Conservation (phyloP, 345 rosid genomes). For the Microcos paniculata region DNA sequence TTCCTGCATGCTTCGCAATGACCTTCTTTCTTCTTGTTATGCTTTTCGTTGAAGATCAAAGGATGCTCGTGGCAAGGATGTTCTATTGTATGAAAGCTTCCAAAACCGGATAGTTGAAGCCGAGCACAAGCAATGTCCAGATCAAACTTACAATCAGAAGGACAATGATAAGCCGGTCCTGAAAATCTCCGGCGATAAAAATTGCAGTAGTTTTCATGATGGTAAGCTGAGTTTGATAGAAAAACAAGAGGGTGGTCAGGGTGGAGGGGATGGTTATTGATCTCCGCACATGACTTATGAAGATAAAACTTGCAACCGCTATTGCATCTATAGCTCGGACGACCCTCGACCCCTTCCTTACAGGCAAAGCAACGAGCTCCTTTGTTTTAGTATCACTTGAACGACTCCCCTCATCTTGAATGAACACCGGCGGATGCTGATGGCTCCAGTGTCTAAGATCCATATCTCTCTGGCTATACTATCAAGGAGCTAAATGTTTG, state of each 20-base stretch:
- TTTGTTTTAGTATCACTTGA: not conserved
- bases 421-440: no score
- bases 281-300: not conserved
- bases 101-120: not conserved
- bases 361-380: not conserved
- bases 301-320: not conserved
- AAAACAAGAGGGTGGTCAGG: not conserved
- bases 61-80: no score
- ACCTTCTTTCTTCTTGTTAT: no score
- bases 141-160: not conserved
- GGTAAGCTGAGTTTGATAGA: not conserved
- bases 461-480: no score
- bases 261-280: not conserved
- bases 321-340: not conserved
- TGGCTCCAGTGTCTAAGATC: no score
- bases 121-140: not conserved
- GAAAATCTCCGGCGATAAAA: not conserved
- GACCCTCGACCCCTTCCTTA: not conserved
- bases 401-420: no score
- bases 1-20: no score
- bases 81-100: not conserved
- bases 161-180: not conserved
- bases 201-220: not conserved
- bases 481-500: no score
- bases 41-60: no score